A percentile compares a stretch with the other conserved stretches of the same genome.
Evolutionary conservation across 2,329 filamentous ascomycete genomes (phyloP).

Genomic region (Waltergamsia citrina): DNA sequence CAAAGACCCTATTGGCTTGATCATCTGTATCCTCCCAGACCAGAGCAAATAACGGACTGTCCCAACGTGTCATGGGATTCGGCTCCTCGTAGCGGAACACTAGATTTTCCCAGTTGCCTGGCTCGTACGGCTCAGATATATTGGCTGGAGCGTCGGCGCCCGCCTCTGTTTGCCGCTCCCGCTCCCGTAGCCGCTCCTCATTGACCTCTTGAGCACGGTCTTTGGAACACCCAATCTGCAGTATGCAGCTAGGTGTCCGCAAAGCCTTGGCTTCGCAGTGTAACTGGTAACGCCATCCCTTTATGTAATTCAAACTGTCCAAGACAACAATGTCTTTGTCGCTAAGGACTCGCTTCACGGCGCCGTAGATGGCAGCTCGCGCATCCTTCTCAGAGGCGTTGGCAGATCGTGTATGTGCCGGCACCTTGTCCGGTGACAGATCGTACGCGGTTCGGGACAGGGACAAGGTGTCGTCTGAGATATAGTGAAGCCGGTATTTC

Average conservation of each 20-base stretch:
- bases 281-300: constrained; percentile 80
- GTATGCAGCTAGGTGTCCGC: constrained; percentile 64
- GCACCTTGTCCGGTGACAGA: constrained; percentile 40
- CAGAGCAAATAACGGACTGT: constrained; percentile 72
- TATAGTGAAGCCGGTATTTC: constrained; percentile 59
- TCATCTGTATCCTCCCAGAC: constrained; percentile 64
- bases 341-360: constrained; percentile 66
- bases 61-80: constrained; percentile 77
- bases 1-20: constrained; percentile 45
- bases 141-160: constrained; percentile 5
- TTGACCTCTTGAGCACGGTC: constrained; percentile 51
- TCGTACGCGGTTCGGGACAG: constrained; percentile 65
- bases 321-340: constrained; percentile 69
- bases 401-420: constrained; percentile 56
- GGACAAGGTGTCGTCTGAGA: constrained; percentile 63
- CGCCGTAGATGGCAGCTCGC: constrained; percentile 64
- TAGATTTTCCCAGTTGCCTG: constrained; percentile 64
- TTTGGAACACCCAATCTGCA: constrained; percentile 51
- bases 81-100: constrained; percentile 81
- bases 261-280: constrained; percentile 78
- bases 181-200: constrained; percentile 41
- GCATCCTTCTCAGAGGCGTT: constrained; percentile 75
- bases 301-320: constrained; percentile 80
- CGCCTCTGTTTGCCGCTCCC: constrained; percentile 2
- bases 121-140: constrained; percentile 35